A percentile compares a stretch with the other conserved stretches of the same genome.
phyloP scores from a whole-genome alignment of 78 protist genomes.

The Acrasis kona region DNA sequence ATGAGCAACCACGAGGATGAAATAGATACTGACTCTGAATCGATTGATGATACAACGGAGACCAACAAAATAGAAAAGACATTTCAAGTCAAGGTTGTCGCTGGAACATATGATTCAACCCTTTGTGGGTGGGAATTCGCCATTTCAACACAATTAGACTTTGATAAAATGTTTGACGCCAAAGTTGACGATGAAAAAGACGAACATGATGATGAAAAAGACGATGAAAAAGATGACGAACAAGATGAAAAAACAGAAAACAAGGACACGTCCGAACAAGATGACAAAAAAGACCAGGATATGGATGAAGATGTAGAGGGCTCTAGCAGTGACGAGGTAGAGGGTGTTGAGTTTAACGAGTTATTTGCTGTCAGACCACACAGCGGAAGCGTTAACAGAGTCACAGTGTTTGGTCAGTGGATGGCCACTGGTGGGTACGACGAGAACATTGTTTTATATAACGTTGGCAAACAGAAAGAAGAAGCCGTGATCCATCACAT shows the following conservation, averaged over 20 bases:
- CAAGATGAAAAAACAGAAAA: too few relatives aligned
- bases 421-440: not conserved
- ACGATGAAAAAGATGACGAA: not conserved
- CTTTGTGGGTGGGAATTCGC: conserved; percentile 1
- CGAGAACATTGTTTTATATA: not conserved
- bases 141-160: too few relatives aligned
- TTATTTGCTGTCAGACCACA: not conserved
- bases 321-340: too few relatives aligned
- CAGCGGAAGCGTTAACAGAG: not conserved
- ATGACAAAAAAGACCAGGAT: too few relatives aligned
- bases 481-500: not conserved
- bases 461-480: not conserved
- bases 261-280: too few relatives aligned
- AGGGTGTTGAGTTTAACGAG: not conserved
- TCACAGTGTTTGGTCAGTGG: not conserved
- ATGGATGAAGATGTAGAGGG: too few relatives aligned
- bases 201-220: not conserved
- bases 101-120: not conserved
- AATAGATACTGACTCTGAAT: too few relatives aligned
- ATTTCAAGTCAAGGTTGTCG: not conserved
- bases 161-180: not conserved
- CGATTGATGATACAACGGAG: too few relatives aligned
- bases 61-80: too few relatives aligned
- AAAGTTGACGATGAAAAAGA: not conserved
- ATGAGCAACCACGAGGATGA: too few relatives aligned